phyloP scores from a whole-genome alignment of 192 early-diverging fungal genomes.

The Bifiguratus adelaidae region DNA sequence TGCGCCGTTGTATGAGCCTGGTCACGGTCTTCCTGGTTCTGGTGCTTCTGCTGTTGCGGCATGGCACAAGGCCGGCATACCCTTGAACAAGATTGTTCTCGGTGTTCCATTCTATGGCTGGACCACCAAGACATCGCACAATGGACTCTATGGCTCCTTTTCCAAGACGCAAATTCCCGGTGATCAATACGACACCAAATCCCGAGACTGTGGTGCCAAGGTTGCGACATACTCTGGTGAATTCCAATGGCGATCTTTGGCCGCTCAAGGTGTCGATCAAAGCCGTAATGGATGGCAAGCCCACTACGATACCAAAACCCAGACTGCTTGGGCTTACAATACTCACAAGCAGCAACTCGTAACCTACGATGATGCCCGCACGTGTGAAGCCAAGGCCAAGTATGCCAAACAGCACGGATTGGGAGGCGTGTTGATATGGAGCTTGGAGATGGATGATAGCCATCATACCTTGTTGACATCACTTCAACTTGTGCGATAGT shows the following conservation, averaged over 20 bases:
- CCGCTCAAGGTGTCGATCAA: background rate
- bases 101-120: slow-evolving; percentile 34
- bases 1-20: slow-evolving; percentile 7
- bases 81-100: slow-evolving; percentile 10
- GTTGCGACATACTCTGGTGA: slow-evolving; percentile 12
- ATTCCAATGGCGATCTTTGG: slow-evolving; percentile 14
- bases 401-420: slow-evolving; percentile 36
- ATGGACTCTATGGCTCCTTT: background rate
- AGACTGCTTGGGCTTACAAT: slow-evolving; percentile 64
- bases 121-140: slow-evolving; percentile 2
- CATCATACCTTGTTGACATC: too few relatives aligned
- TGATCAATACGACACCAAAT: slow-evolving; percentile 12
- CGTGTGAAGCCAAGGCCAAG: slow-evolving; percentile 40
- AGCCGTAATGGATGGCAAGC: slow-evolving; percentile 29
- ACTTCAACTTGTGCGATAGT: too few relatives aligned
- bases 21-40: background rate
- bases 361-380: slow-evolving; percentile 55
- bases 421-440: slow-evolving; percentile 59
- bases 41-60: slow-evolving; percentile 3
- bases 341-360: slow-evolving; percentile 39
- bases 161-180: slow-evolving; percentile 11
- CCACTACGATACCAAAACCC: slow-evolving; percentile 59
- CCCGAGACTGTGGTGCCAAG: slow-evolving; percentile 10
- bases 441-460: slow-evolving; percentile 19
- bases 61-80: slow-evolving; percentile 21